phyloP scores from a whole-genome alignment of 2,329 filamentous ascomycete species.

The Pezicula neosporulosa region DNA sequence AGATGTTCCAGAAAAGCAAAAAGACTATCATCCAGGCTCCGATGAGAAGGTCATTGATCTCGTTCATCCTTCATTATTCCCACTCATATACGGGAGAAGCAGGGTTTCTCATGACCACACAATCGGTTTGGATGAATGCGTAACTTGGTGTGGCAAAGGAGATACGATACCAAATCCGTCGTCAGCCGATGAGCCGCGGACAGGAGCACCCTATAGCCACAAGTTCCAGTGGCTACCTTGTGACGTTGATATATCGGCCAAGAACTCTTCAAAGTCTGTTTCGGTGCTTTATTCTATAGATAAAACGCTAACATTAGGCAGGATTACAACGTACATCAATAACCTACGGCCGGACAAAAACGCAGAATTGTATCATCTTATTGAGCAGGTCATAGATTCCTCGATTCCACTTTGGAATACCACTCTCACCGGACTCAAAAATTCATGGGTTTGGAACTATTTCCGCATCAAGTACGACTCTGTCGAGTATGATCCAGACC shows the following conservation, averaged over 20 bases:
- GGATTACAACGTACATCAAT: slow-evolving; percentile 40
- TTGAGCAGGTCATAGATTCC: slow-evolving; percentile 32
- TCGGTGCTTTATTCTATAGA: background rate
- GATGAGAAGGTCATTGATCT: slow-evolving; percentile 56
- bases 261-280: slow-evolving; percentile 11
- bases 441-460: background rate
- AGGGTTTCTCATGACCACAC: slow-evolving; percentile 32
- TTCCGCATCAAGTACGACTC: slow-evolving; percentile 5
- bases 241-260: slow-evolving; percentile 23
- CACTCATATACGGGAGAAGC: slow-evolving; percentile 50
- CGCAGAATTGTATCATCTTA: slow-evolving; percentile 30
- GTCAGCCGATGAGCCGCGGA: background rate
- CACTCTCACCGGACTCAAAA: slow-evolving; percentile 15
- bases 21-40: slow-evolving; percentile 61
- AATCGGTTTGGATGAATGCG: slow-evolving; percentile 18
- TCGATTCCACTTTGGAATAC: slow-evolving; percentile 32
- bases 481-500: slow-evolving; percentile 15
- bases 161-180: slow-evolving; percentile 9
- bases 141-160: slow-evolving; percentile 27
- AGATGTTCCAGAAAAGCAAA: slow-evolving; percentile 41
- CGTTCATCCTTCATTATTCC: slow-evolving; percentile 61
- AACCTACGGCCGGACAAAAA: slow-evolving; percentile 38
- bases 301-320: slow-evolving; percentile 18
- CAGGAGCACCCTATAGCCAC: slow-evolving; percentile 8
- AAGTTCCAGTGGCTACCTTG: slow-evolving; percentile 42